Conservation (phyloP, 352 stramenopile species). For the Phytophthora citrophthora region DNA sequence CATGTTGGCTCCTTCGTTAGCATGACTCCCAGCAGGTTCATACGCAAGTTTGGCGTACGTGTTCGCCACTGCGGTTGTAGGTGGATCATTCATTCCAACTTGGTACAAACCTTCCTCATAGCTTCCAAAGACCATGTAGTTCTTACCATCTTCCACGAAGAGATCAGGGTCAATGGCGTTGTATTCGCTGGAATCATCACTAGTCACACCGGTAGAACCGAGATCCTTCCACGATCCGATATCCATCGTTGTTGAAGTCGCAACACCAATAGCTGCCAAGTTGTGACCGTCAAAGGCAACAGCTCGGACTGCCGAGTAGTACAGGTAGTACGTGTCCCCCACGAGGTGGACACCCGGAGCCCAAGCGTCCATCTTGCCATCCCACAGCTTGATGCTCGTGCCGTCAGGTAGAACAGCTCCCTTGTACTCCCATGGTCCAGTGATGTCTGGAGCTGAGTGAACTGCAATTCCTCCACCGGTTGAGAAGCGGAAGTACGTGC, state of each 20-base stretch:
- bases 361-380: constrained; percentile 29
- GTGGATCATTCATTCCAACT: constrained; percentile 18
- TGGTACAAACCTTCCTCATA: constrained; percentile 26
- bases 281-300: constrained; percentile 28
- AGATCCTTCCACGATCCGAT: constrained; percentile 31
- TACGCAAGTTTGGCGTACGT: constrained; percentile 29
- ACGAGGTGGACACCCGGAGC: constrained; percentile 29
- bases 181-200: constrained; percentile 22
- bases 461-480: constrained; percentile 26
- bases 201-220: no score
- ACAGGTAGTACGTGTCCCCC: constrained; percentile 34
- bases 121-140: constrained; percentile 36
- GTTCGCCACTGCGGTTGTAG: constrained; percentile 3
- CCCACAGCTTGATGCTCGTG: constrained; percentile 36
- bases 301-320: constrained; percentile 26
- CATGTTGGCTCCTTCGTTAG: constrained; percentile 31
- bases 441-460: constrained; percentile 19
- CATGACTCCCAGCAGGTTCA: constrained; percentile 18
- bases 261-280: constrained; percentile 21
- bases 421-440: constrained; percentile 30
- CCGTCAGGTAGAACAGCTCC: constrained; percentile 28
- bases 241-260: constrained; percentile 26
- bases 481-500: constrained; percentile 39
- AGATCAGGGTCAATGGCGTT: constrained; percentile 36
- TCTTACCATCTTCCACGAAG: constrained; percentile 13